Evolutionary conservation across 768 basidiomycete species (phyloP), one percentile per base, ranked within the genome.

Genomic region (Lyophyllum shimeji): DNA sequence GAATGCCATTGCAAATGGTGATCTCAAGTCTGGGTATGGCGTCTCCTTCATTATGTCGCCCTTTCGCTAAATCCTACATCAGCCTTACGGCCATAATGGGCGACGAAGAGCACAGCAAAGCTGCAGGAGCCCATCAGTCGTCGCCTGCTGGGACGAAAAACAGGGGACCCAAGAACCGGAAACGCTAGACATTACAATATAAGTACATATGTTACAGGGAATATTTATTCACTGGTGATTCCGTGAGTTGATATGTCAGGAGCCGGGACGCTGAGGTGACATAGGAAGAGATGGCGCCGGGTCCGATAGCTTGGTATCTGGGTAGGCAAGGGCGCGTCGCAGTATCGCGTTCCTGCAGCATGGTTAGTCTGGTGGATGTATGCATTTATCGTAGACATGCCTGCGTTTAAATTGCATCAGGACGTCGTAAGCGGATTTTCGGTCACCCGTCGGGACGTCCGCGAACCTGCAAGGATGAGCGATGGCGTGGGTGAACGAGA

Each of bases 391-490:
- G 33, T 17, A 44, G 60, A 29, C 47, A 29, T 57, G 86, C 90
- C 87, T 82, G 57, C 86, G 81, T 67, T 85, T 90, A 68, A 86
- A 91, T 62, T 82, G 84, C 1, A 81, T 68, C 11, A 91, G 71
- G 23, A 81, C 71, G 8, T 74, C 69, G 21, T 78, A 77, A 13
- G 84, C 81, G 24, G 82, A 76, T 40, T 72, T 72, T n/a, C 72
- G 72, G 45, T 82, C 79, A 20, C 60, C 64, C 49, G 67, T 57
- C 23, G 74, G 64, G 21, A 67, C 61, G 37, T 67, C 66, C 17
- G 57, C 49, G 29, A 52, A 50, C 31, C 68, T 71, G 43, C 24
- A 20, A 31, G 13, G 37, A 21, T 59, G n/a, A 59, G 53, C 17
- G 7, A 2, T 11, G 33, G 27, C 20, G 7, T 1, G 15, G 39